phyloP scores from a whole-genome alignment of 164 flowering plant species.

The Berberis vulgaris region DNA sequence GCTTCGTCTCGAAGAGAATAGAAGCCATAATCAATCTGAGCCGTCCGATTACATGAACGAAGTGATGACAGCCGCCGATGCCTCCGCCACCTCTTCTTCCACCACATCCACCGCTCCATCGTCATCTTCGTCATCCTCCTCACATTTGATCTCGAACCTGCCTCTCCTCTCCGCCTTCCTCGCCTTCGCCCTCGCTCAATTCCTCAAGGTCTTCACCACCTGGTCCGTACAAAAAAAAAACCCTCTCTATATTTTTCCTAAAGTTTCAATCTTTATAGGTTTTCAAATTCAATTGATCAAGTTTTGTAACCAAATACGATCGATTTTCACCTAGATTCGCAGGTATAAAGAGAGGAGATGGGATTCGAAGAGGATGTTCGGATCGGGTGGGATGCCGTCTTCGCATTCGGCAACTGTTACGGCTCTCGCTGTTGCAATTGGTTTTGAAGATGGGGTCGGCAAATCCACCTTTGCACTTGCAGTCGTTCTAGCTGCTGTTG shows the following conservation, averaged over 20 bases:
- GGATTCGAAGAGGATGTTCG: slow-evolving; percentile 67
- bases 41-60: slow-evolving; percentile 26
- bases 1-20: background rate
- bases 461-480: slow-evolving; percentile 63
- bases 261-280: background rate
- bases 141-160: slow-evolving; percentile 31
- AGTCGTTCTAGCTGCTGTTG: slow-evolving; percentile 71
- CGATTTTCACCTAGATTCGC: slow-evolving; percentile 13
- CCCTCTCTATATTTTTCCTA: background rate
- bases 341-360: slow-evolving; percentile 88
- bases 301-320: background rate
- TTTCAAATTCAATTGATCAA: background rate
- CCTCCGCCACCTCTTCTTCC: background rate
- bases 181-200: slow-evolving; percentile 71
- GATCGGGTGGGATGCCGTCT: slow-evolving; percentile 96
- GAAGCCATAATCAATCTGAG: too few species aligned
- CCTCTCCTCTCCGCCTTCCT: slow-evolving; percentile 80
- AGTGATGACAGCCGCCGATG: slow-evolving; percentile 48
- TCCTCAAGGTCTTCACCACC: slow-evolving; percentile 76
- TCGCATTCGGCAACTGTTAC: slow-evolving; percentile 85
- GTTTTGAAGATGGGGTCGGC: slow-evolving; percentile 59
- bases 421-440: slow-evolving; percentile 71
- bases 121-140: slow-evolving; percentile 22
- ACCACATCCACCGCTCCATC: slow-evolving; percentile 27
- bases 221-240: slow-evolving; percentile 32